Conservation (phyloP, 2,329 filamentous ascomycete genomes). For the Arachnopeziza araneosa region DNA sequence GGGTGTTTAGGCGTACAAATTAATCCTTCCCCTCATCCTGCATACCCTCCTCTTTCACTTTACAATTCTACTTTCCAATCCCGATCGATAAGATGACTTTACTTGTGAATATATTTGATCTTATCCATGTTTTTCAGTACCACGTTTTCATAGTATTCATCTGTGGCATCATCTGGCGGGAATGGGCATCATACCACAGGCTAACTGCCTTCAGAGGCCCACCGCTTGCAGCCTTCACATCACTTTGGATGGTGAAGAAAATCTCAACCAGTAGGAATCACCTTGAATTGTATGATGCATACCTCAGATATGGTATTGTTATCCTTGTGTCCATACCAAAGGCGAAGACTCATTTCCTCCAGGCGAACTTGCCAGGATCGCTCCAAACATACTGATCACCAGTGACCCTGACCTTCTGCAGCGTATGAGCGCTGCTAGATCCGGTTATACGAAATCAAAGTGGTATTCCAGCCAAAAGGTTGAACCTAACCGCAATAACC, state of each 20-base stretch:
- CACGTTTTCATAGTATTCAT: background rate
- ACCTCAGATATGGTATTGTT: constrained; percentile 7
- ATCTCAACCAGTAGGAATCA: background rate
- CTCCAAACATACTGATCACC: constrained; percentile 16
- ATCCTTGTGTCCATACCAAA: background rate
- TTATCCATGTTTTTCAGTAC: background rate
- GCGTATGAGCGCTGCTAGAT: constrained; percentile 16
- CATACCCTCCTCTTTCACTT: background rate
- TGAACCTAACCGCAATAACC: constrained; percentile 16
- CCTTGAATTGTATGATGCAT: background rate
- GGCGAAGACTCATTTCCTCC: background rate
- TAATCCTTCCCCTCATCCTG: too few relatives aligned
- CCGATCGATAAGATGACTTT: background rate
- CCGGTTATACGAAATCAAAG: constrained; percentile 11
- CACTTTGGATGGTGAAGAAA: constrained; percentile 4
- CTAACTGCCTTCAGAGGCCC: constrained; percentile 10
- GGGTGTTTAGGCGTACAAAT: too few relatives aligned
- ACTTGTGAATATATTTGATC: background rate
- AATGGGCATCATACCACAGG: background rate
- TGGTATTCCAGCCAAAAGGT: constrained; percentile 22
- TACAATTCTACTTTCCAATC: background rate
- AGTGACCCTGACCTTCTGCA: constrained; percentile 13
- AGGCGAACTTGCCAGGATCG: constrained; percentile 18
- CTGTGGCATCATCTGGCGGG: background rate
- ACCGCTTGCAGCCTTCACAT: background rate